Conservation (phyloP, 1,284 basidiomycete species). For the Rhodotorula mucilaginosa region DNA sequence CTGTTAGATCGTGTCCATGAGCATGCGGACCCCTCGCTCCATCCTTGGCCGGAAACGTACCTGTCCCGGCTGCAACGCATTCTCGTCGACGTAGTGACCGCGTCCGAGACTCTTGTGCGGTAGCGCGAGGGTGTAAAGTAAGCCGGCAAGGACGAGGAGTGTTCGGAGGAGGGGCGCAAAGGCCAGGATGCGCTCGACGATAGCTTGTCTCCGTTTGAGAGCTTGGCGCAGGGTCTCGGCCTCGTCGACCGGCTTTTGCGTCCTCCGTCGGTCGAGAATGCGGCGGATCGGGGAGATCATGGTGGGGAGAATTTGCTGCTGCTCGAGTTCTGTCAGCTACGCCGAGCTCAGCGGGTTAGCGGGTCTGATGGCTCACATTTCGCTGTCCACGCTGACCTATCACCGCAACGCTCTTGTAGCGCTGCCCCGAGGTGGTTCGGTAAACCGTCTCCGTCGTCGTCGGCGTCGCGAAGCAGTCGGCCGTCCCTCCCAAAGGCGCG, state of each 20-base stretch:
- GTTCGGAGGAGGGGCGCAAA: slow-evolving; percentile 23
- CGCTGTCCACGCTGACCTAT: too few species aligned
- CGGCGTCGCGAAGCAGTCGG: too few species aligned
- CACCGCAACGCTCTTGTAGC: too few species aligned
- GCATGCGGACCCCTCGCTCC: not conserved
- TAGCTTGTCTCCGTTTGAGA: not conserved
- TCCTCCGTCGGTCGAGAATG: not conserved
- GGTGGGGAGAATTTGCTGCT: not conserved
- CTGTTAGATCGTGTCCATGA: slow-evolving; percentile 51
- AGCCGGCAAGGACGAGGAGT: slow-evolving; percentile 38
- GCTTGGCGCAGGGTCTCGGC: not conserved
- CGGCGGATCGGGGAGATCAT: slow-evolving; percentile 1
- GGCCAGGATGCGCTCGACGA: slow-evolving; percentile 3
- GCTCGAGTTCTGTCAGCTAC: not conserved
- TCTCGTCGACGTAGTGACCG: slow-evolving; percentile 81
- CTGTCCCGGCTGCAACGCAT: slow-evolving; percentile 85
- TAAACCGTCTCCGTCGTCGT: too few species aligned
- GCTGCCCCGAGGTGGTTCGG: too few species aligned
- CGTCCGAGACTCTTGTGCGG: slow-evolving; percentile 57
- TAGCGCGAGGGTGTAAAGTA: slow-evolving; percentile 37
- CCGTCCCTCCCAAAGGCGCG: too few species aligned
- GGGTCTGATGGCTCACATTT: too few species aligned
- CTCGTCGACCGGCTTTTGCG: not conserved
- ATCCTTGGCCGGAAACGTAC: slow-evolving; percentile 53
- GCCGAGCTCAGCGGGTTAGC: too few species aligned